Evolutionary conservation across 1,284 basidiomycete genomes (phyloP), one percentile per base, ranked within the genome.

Genomic region (Schizophyllum amplum): DNA sequence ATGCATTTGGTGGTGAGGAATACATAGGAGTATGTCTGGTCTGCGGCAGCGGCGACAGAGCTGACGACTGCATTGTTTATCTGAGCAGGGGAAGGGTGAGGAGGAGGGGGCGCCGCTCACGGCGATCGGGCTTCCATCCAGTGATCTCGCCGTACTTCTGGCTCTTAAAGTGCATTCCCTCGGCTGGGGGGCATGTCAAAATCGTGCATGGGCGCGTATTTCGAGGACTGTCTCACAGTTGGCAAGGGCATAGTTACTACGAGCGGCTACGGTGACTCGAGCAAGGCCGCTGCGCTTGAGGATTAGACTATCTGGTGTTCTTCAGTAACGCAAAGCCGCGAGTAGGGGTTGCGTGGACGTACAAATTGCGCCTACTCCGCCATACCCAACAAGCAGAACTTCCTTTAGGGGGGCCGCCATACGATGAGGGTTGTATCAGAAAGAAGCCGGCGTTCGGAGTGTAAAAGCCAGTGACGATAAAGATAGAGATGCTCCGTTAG

Each of bases 1-100:
- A 92, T 71, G 4, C 83, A 82, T 66, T 92, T 92, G 1, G 86
- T 88, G 1, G 84, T 78, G 55, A 91, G 69, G 11, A 92, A 68
- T 13, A 90, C 84, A 65, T 85, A 82, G 33, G 81, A 77, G 67
- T 90, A 92, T 0, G 74, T 63, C 47, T 73, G 69, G 61, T 87
- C 84, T 5, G 81, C 72, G 1, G 87, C 86, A 15, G 83, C 78
- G 1, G 70, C 68, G 24, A 90, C 75, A 0, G 79, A 80, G 24
- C 70, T 75, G 63, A 82, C 79, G 22, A 88, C 88, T 83, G 53
- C 15, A 49, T 3, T 11, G 20, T 24, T 9, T 3, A 15, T 42
- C 69, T n/a, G 33, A 49, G 52, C 26, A 22, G 24, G 26, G n/a
- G 15, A 58, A 54, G 47, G 23, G 47, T 48, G 23, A 24, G 22